Evolutionary conservation across 2,329 filamentous ascomycete species (phyloP), one percentile per base, ranked within the genome.

Genomic region (Talaromyces pinophilus): DNA sequence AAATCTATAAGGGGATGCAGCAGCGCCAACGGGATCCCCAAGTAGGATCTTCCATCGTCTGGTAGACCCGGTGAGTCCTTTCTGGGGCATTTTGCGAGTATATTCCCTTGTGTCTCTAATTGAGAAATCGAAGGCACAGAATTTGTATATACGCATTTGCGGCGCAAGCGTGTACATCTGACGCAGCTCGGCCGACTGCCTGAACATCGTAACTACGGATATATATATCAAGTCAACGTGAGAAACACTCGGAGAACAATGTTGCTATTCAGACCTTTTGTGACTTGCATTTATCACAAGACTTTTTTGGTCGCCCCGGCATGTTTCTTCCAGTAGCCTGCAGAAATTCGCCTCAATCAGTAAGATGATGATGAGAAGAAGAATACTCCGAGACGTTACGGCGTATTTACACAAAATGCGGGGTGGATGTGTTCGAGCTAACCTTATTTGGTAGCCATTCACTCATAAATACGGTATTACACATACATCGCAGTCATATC

Each of bases 231-330:
- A 38, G 55, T 35, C 55, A 38, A 17, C 40, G 22, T 2, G n/a
- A n/a, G 28, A 52, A 52, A 19, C 15, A 25, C 25, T 25, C 25
- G 25, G 25, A 25, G 25, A 25, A 25, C 25, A 4, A 25, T 25
- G 25, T 25, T 25, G 25, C 3, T 25, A 25, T 25, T 25, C 7
- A 52, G 48, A 60, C 57, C 28, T 60, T 60, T 60, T 42, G 35
- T 42, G 35, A 42, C 57, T 44, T 60, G 57, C 19, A 60, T 17
- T 25, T 44, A 5, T 42, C 19, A n/a, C 57, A 60, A 25, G 57
- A 40, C n/a, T 60, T 28, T 6, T 25, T 44, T 19, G 33, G 35
- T 60, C 57, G 55, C 55, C 55, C 38, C 5, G 35, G 59, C 35
- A 44, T 38, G 57, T 44, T 40, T 60, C 3, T 6, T 25, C 28